Evolutionary conservation across 2,329 filamentous ascomycete genomes (phyloP).

Genomic region (Fusarium papillatum): DNA sequence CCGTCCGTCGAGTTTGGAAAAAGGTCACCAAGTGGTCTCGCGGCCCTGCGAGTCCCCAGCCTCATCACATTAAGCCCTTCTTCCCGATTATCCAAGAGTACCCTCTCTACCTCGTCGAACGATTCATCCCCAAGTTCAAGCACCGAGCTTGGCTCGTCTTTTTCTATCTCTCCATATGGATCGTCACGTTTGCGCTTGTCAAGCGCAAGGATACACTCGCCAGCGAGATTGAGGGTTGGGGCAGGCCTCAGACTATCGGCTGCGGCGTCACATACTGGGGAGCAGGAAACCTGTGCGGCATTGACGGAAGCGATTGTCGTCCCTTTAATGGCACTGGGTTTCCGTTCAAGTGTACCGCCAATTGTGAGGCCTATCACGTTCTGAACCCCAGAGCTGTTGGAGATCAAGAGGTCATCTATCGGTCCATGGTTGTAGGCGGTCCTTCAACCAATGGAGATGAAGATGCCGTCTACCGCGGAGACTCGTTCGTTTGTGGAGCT

Average conservation of each 20-base stretch:
- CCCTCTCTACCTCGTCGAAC: constrained; percentile 74
- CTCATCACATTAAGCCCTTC: constrained; percentile 66
- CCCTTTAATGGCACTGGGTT: constrained; percentile 80
- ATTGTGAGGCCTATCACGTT: constrained; percentile 75
- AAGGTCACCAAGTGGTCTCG: constrained; percentile 63
- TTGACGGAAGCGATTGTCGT: constrained; percentile 81
- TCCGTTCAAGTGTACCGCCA: constrained; percentile 81
- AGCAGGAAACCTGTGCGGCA: constrained; percentile 77
- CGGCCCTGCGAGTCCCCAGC: constrained; percentile 68
- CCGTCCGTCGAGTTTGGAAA: constrained; percentile 61
- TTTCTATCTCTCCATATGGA: constrained; percentile 75
- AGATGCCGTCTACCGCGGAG: constrained; percentile 81
- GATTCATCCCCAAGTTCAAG: constrained; percentile 69
- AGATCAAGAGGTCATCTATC: constrained; percentile 74
- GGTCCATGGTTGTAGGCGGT: constrained; percentile 77
- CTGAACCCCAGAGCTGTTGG: constrained; percentile 84
- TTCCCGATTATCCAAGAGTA: constrained; percentile 77
- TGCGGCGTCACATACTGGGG: constrained; percentile 81
- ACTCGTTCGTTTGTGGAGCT: constrained; percentile 89
- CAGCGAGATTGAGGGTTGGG: constrained; percentile 76
- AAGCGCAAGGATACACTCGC: constrained; percentile 72
- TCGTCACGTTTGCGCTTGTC: constrained; percentile 77
- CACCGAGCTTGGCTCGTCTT: constrained; percentile 72
- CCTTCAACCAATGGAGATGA: constrained; percentile 59
- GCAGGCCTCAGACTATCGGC: constrained; percentile 72